Percentiles rank a stretch among this genome's conserved stretches.
These are phyloP conservation scores for Bombardia bombarda DNA, from an alignment of 495 filamentous ascomycete genomes.

Conservation along the genomic window DNA sequence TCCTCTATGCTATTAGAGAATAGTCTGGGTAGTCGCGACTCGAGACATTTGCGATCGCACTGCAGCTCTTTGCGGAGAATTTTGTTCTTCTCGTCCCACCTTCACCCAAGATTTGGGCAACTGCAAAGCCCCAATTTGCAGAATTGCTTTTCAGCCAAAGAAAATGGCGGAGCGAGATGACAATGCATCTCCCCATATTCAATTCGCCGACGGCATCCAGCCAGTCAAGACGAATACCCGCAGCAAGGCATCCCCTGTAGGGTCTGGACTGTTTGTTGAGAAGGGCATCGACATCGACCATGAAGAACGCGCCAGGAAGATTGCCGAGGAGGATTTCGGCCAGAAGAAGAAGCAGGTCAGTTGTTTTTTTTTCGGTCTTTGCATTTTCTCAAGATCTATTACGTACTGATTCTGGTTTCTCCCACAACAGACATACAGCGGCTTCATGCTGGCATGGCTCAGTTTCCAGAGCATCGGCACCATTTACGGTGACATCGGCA, in stretches of 20 bases:
- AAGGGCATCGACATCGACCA: conserved; percentile 8
- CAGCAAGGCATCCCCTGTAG: background rate
- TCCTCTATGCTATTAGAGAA: too few species aligned
- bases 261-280: background rate
- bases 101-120: background rate
- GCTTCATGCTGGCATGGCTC: conserved; percentile 13
- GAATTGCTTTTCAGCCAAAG: background rate
- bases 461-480: conserved; percentile 53
- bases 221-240: background rate
- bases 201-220: conserved; percentile 4
- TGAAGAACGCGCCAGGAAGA: conserved; percentile 14
- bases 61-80: background rate
- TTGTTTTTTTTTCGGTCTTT: background rate
- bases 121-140: background rate
- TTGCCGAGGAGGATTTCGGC: conserved; percentile 21
- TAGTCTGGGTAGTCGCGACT: too few species aligned
- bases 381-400: background rate
- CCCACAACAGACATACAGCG: conserved; percentile 9
- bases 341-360: conserved; percentile 26
- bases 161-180: background rate
- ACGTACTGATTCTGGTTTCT: background rate
- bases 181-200: background rate
- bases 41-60: too few species aligned
- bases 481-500: conserved; percentile 73
- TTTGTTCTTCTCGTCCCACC: background rate